phyloP scores from a whole-genome alignment of 2,329 filamentous ascomycete genomes.

The Pleomassaria siparia region DNA sequence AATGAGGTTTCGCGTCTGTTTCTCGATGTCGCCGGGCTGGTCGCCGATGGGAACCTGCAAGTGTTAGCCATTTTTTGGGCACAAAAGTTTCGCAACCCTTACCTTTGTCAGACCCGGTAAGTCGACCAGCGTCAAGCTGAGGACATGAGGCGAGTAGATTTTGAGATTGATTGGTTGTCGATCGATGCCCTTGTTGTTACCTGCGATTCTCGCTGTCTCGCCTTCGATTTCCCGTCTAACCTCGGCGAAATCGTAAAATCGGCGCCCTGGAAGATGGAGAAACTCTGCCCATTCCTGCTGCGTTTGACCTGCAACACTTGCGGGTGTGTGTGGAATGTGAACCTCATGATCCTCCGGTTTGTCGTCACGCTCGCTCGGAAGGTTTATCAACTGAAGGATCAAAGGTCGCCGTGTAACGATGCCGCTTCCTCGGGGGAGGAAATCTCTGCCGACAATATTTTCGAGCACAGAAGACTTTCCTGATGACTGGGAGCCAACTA shows the following conservation, averaged over 20 bases:
- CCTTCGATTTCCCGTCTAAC: constrained; percentile 97
- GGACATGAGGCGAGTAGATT: constrained; percentile 94
- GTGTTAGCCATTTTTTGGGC: constrained; percentile 24
- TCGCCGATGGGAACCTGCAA: constrained; percentile 89
- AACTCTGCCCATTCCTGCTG: constrained; percentile 89
- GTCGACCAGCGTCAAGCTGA: constrained; percentile 95
- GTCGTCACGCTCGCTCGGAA: constrained; percentile 73
- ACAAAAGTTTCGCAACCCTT: constrained; percentile 21
- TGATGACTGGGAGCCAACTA: constrained; percentile 96
- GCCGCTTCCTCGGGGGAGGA: constrained; percentile 91
- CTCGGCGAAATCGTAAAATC: constrained; percentile 87
- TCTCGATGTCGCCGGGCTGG: constrained; percentile 96
- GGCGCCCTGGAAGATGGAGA: constrained; percentile 86
- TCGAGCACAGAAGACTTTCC: constrained; percentile 98
- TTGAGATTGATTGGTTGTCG: constrained; percentile 97
- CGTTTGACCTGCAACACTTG: constrained; percentile 67
- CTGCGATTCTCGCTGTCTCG: constrained; percentile 91
- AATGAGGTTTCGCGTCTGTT: constrained; percentile 94
- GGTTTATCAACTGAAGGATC: constrained; percentile 97
- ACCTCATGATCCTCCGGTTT: constrained; percentile 65
- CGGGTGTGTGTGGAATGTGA: constrained; percentile 73
- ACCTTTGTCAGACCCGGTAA: constrained; percentile 94
- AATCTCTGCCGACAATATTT: constrained; percentile 97
- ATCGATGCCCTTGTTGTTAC: constrained; percentile 98
- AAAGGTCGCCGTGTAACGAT: constrained; percentile 93